Evolutionary conservation across 805 yeast species (phyloP).

Genomic region (Starmerella asiatica): DNA sequence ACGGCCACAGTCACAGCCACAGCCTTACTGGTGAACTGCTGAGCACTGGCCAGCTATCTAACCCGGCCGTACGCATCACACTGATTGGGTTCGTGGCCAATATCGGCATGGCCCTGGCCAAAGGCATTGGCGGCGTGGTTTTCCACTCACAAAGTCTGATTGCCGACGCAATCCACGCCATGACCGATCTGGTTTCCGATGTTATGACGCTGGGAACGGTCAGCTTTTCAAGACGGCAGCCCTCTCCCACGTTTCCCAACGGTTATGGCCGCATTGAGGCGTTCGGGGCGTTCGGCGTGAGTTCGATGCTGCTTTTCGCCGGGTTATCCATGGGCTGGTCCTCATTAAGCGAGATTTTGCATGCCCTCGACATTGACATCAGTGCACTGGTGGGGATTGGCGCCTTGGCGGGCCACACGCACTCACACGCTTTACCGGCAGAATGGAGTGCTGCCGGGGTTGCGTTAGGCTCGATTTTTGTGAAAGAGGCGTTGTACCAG

Average conservation of each 20-base stretch:
- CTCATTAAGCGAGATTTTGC: slow-evolving; percentile 37
- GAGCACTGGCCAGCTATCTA: slow-evolving; percentile 31
- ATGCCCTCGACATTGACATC: slow-evolving; percentile 23
- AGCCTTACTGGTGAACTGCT: slow-evolving; percentile 21
- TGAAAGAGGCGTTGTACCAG: slow-evolving; percentile 78
- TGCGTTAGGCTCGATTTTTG: slow-evolving; percentile 73
- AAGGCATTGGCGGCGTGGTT: slow-evolving; percentile 76
- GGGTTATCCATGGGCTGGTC: slow-evolving; percentile 88
- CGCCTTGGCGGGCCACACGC: slow-evolving; percentile 31
- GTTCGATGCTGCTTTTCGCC: slow-evolving; percentile 68
- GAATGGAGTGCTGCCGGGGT: slow-evolving; percentile 92
- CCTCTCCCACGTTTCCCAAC: slow-evolving; percentile 52
- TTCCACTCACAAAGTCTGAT: slow-evolving; percentile 90
- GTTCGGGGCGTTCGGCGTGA: slow-evolving; percentile 78
- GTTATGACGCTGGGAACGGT: slow-evolving; percentile 81
- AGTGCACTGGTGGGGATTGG: slow-evolving; percentile 20
- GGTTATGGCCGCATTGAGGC: slow-evolving; percentile 93
- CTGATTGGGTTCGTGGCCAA: slow-evolving; percentile 81
- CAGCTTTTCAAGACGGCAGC: slow-evolving; percentile 50
- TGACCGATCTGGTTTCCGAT: slow-evolving; percentile 82
- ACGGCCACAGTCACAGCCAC: slow-evolving; percentile 15
- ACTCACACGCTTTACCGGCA: slow-evolving; percentile 30
- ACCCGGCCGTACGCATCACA: slow-evolving; percentile 86
- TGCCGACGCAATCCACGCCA: slow-evolving; percentile 91
- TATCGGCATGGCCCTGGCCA: slow-evolving; percentile 71